Conservation (phyloP, 495 filamentous ascomycete genomes). For the Penicillium atrosanguineum region DNA sequence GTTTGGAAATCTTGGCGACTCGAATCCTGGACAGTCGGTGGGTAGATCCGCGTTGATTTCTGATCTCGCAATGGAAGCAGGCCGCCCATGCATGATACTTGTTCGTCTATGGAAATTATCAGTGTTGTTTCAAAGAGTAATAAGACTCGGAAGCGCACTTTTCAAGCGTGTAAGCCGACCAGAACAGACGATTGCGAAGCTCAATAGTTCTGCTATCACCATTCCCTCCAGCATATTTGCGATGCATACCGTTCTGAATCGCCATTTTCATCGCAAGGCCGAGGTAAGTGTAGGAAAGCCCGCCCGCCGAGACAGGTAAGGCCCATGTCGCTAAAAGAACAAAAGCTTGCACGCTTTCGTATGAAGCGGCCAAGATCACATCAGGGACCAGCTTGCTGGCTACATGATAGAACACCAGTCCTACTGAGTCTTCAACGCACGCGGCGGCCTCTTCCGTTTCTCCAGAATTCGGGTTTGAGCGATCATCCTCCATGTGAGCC, state of each 20-base stretch:
- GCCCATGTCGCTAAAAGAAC: slow-evolving; percentile 45
- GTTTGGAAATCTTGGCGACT: slow-evolving; percentile 38
- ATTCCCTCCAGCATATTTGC: slow-evolving; percentile 39
- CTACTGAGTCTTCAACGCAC: slow-evolving; percentile 45
- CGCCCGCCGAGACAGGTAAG: slow-evolving; percentile 44
- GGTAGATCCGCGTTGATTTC: slow-evolving; percentile 47
- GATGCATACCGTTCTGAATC: slow-evolving; percentile 51
- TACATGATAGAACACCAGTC: slow-evolving; percentile 46
- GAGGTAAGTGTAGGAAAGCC: slow-evolving; percentile 48
- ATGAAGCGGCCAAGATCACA: slow-evolving; percentile 45
- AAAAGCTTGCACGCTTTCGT: slow-evolving; percentile 49
- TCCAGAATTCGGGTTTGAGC: slow-evolving; percentile 17
- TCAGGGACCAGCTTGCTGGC: slow-evolving; percentile 46
- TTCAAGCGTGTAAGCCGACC: slow-evolving; percentile 47
- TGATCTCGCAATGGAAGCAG: slow-evolving; percentile 34
- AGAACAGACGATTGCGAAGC: slow-evolving; percentile 45
- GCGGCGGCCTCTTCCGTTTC: slow-evolving; percentile 30
- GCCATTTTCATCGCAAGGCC: slow-evolving; percentile 48
- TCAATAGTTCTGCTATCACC: slow-evolving; percentile 37
- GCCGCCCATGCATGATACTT: slow-evolving; percentile 45
- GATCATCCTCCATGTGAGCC: slow-evolving; percentile 45
- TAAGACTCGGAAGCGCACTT: slow-evolving; percentile 22
- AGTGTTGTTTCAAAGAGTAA: background rate
- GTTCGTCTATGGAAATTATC: slow-evolving; percentile 18
- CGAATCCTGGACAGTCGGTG: slow-evolving; percentile 29